phyloP scores from a whole-genome alignment of 2,329 filamentous ascomycete genomes.

The Sclerotinia spermophila region DNA sequence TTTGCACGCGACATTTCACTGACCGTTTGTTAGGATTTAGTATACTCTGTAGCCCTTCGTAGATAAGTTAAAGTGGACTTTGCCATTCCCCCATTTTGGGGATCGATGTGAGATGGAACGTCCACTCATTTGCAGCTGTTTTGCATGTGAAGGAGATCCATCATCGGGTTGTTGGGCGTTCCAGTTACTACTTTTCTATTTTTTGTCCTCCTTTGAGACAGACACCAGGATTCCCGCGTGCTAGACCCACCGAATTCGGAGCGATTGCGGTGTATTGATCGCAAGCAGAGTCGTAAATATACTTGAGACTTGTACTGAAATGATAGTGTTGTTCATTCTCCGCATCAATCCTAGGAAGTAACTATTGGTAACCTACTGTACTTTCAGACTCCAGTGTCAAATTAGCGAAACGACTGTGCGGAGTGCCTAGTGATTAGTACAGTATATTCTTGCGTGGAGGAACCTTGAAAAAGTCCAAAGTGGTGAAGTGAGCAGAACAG shows the following conservation, averaged over 20 bases:
- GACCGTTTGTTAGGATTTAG: constrained; percentile 1
- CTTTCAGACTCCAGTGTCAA: background rate
- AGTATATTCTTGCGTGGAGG: background rate
- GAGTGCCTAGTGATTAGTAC: background rate
- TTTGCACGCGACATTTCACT: constrained; percentile 3
- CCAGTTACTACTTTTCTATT: background rate
- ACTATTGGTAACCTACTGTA: constrained; percentile 1
- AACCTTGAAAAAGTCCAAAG: background rate
- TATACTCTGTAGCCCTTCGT: background rate
- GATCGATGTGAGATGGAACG: background rate
- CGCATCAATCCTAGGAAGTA: background rate
- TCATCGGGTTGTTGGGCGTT: constrained; percentile 5
- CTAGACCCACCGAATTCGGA: constrained; percentile 13
- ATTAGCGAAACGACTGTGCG: background rate
- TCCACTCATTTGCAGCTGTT: background rate
- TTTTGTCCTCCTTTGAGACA: background rate
- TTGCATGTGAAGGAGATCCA: constrained; percentile 11
- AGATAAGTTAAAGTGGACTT: background rate
- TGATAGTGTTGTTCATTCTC: constrained; percentile 5
- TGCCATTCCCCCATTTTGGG: background rate
- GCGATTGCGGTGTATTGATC: constrained; percentile 15
- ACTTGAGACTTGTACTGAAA: background rate
- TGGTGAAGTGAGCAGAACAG: background rate
- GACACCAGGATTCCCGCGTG: constrained; percentile 4
- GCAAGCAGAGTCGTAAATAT: background rate